Evolutionary conservation across 2,329 filamentous ascomycete genomes (phyloP).

Genomic region (Raffaelea deltoideospora): DNA sequence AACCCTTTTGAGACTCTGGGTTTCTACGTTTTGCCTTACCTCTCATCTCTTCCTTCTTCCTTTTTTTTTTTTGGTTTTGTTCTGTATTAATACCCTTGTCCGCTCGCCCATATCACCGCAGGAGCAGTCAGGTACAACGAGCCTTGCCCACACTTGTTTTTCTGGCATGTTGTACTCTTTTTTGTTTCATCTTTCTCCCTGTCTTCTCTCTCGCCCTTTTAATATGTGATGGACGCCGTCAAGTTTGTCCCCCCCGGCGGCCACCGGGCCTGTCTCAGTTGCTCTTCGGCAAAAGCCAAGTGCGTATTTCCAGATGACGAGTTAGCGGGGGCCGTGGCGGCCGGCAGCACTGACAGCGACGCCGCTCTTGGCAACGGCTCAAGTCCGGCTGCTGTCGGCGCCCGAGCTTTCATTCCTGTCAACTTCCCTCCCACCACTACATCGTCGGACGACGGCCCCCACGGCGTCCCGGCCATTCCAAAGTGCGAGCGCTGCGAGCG

Average conservation of each 20-base stretch:
- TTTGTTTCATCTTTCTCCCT: neutral
- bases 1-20: neutral
- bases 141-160: neutral
- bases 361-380: too few species aligned
- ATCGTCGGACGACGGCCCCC: too few species aligned
- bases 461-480: slow-evolving; percentile 6
- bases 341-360: neutral
- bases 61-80: neutral
- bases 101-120: too few species aligned
- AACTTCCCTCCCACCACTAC: too few species aligned
- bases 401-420: too few species aligned
- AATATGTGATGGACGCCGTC: slow-evolving; percentile 7
- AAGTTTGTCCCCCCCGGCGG: slow-evolving; percentile 13
- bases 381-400: too few species aligned
- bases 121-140: too few species aligned
- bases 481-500: slow-evolving; percentile 10
- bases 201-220: neutral
- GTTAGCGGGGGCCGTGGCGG: slow-evolving; percentile 2
- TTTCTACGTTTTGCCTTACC: too few species aligned
- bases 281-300: slow-evolving; percentile 11
- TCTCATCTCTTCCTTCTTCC: neutral
- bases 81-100: too few species aligned
- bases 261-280: slow-evolving; percentile 12
- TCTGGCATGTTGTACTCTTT: neutral
- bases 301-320: slow-evolving; percentile 11